Evolutionary conservation across 345 rosid genomes (phyloP), one percentile per base, ranked within the genome.

Genomic region (Gynandropsis gynandra): DNA sequence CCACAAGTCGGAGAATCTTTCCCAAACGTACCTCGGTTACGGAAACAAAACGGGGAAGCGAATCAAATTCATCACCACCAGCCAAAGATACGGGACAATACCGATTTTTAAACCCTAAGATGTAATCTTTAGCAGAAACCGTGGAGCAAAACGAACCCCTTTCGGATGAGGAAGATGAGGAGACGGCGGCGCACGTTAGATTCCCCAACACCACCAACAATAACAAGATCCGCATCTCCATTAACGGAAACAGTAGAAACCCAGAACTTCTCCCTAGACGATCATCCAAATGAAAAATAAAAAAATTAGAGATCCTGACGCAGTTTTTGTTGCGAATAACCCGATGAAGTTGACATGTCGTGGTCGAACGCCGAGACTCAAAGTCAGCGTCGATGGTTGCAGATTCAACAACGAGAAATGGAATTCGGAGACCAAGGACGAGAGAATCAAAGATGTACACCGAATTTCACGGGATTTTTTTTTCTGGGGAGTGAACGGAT

Each of bases 1-100:
- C 50, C 33, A n/a, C n/a, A n/a, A n/a, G n/a, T n/a, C n/a, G n/a
- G n/a, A n/a, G 13, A 48, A n/a, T 10, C 29, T 36, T 44, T 5
- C 3, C 6, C 10, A 3, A 11, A 50, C 17, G 9, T 70, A 89
- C 97, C 90, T 86, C 86, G 17, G 73, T 75, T 52, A 86, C 80
- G 7, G 77, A 72, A 50, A 67, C 42, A 37, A 75, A 64, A 45
- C 32, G 12, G 56, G 66, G 49, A 53, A 13, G 52, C 2, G 49
- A n/a, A 32, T 10, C n/a, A 20, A 77, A 76, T 24, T 59, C 69
- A 44, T 32, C 20, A 34, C 40, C 17, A 44, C n/a, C 63, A 32
- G 42, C 71, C 35, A 5, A 7, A 45, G 50, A 36, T 32, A 66
- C 21, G 39, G 27, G 61, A 55, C 81, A 86, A 53, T 31, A 44